These are phyloP conservation scores for Plasmodium yoelii DNA, from an alignment of 169 alveolate species.

Conservation along the genomic window DNA sequence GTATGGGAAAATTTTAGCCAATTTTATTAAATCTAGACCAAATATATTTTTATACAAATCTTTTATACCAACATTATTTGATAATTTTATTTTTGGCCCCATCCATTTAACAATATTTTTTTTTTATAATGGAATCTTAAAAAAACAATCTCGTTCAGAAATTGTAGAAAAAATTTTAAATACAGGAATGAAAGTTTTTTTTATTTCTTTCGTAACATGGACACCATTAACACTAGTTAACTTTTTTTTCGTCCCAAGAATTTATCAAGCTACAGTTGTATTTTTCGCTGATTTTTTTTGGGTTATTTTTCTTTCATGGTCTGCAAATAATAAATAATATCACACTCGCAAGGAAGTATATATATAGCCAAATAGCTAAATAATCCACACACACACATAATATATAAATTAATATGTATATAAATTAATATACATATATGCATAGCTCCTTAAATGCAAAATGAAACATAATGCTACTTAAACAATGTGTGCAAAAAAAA, in stretches of 20 bases:
- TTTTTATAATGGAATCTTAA: constrained; percentile 71
- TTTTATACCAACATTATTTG: constrained; percentile 74
- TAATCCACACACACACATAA: background rate
- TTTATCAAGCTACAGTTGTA: constrained; percentile 72
- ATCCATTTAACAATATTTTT: constrained; percentile 64
- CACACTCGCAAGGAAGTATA: background rate
- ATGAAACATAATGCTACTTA: no score
- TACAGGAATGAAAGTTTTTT: constrained; percentile 71
- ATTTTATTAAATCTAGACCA: constrained; percentile 72
- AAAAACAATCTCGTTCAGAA: constrained; percentile 59
- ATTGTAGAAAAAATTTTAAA: constrained; percentile 69
- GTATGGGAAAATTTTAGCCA: constrained; percentile 69
- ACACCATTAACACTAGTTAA: constrained; percentile 75
- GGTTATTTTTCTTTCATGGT: constrained; percentile 75
- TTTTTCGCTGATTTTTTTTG: constrained; percentile 76
- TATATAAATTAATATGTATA: no score
- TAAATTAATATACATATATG: no score
- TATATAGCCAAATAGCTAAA: background rate
- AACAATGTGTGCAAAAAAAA: no score
- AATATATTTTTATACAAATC: constrained; percentile 73
- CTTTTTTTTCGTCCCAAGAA: constrained; percentile 73
- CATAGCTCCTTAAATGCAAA: no score
- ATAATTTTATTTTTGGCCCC: constrained; percentile 75
- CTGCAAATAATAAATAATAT: constrained; percentile 48
- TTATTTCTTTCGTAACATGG: constrained; percentile 73